A percentile compares a stretch with the other conserved stretches of the same genome.
Evolutionary conservation across 192 early-diverging fungal genomes (phyloP).

Genomic region (Backusella liffmaniae): DNA sequence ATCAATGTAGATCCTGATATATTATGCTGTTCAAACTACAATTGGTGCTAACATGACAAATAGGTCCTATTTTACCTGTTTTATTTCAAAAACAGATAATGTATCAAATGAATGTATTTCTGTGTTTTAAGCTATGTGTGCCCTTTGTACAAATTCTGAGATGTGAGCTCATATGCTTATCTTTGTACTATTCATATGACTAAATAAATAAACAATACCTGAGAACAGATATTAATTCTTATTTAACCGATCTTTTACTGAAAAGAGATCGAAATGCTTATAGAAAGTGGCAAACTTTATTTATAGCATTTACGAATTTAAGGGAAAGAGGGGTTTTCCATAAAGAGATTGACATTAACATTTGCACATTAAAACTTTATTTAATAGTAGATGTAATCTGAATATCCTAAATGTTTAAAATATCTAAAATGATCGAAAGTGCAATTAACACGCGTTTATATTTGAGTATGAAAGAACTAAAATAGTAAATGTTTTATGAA

Average conservation of each 20-base stretch:
- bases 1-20: not conserved
- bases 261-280: too few relatives aligned
- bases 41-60: constrained; percentile 5
- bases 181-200: too few relatives aligned
- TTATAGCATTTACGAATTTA: too few relatives aligned
- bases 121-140: not conserved
- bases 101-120: not conserved
- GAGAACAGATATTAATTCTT: not conserved
- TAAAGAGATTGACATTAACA: not conserved
- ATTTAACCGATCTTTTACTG: not conserved
- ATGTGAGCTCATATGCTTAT: too few relatives aligned
- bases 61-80: not conserved
- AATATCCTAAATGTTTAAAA: not conserved
- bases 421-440: not conserved
- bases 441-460: too few relatives aligned
- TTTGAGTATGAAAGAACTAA: too few relatives aligned
- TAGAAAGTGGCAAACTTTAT: too few relatives aligned
- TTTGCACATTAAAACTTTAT: not conserved
- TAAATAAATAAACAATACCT: not conserved
- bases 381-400: not conserved
- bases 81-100: not conserved
- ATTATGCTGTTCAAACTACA: not conserved
- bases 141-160: too few relatives aligned
- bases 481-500: too few relatives aligned
- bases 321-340: too few relatives aligned